Percentiles rank a stretch among this genome's conserved stretches.
Evolutionary conservation across 371 early-diverging fungal species (phyloP).

Genomic region (Rhizopus sp.): DNA sequence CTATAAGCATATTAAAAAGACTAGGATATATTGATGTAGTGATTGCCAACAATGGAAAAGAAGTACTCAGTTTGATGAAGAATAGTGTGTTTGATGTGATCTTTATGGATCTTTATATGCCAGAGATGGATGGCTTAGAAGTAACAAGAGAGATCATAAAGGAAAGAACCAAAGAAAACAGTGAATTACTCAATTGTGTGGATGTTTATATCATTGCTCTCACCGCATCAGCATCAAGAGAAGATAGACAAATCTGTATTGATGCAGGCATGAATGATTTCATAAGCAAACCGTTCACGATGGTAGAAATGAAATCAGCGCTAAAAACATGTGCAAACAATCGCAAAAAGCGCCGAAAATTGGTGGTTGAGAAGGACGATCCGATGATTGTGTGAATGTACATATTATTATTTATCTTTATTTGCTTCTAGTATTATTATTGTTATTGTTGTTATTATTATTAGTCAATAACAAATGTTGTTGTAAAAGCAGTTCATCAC

Average conservation of each 20-base stretch:
- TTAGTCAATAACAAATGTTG: conserved; percentile 11
- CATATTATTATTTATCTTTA: background rate
- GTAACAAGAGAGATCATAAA: conserved; percentile 46
- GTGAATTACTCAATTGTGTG: conserved; percentile 30
- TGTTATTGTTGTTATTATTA: conserved; percentile 2
- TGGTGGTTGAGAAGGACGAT: conserved; percentile 30
- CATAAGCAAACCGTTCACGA: conserved; percentile 61
- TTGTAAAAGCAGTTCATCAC: background rate
- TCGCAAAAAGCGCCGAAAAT: conserved; percentile 27
- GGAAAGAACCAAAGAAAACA: conserved; percentile 14
- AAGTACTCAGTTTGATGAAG: conserved; percentile 50
- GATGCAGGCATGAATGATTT: conserved; percentile 68
- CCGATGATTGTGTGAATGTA: conserved; percentile 20
- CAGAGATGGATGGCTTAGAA: conserved; percentile 56
- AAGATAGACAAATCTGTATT: conserved; percentile 62
- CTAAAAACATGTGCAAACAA: conserved; percentile 35
- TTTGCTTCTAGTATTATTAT: background rate
- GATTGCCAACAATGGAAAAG: conserved; percentile 58
- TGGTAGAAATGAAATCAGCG: conserved; percentile 56
- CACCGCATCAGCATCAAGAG: conserved; percentile 60
- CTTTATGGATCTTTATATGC: conserved; percentile 58
- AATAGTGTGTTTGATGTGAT: conserved; percentile 46
- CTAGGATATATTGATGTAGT: conserved; percentile 57
- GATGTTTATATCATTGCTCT: conserved; percentile 64
- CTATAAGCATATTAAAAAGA: conserved; percentile 55